Percentiles rank a stretch among this genome's conserved stretches.
phyloP scores from a whole-genome alignment of 345 rosid species.

The Arabidopsis suecica region DNA sequence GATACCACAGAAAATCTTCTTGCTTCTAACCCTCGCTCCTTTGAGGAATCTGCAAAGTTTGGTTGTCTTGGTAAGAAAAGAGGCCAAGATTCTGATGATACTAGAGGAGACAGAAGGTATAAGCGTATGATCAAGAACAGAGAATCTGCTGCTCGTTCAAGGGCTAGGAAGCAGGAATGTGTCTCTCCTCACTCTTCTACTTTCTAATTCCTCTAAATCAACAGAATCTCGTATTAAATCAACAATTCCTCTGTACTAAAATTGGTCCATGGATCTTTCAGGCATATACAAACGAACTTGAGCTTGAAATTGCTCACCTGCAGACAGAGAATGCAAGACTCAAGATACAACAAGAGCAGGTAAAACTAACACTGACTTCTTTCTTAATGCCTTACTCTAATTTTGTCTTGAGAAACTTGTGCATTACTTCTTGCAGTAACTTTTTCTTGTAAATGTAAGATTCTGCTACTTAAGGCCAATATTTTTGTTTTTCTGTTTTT shows the following conservation, averaged over 20 bases:
- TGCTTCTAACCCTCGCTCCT: slow-evolving; percentile 4
- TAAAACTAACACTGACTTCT: slow-evolving; percentile 3
- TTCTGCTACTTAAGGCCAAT: background rate
- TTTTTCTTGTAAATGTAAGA: background rate
- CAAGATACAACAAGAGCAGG: slow-evolving; percentile 60
- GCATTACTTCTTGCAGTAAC: background rate
- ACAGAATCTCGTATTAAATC: background rate
- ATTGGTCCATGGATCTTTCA: slow-evolving; percentile 33
- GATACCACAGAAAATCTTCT: slow-evolving; percentile 3
- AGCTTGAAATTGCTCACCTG: slow-evolving; percentile 54
- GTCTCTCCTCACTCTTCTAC: slow-evolving; percentile 13
- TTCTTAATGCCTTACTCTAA: background rate
- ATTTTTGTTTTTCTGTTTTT: slow-evolving; percentile 10
- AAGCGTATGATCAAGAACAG: slow-evolving; percentile 83
- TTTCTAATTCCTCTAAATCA: background rate
- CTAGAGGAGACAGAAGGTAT: slow-evolving; percentile 54
- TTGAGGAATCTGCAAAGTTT: slow-evolving; percentile 35
- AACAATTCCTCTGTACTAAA: background rate
- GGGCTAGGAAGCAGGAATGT: slow-evolving; percentile 77
- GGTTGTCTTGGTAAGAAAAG: slow-evolving; percentile 51
- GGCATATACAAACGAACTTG: slow-evolving; percentile 74
- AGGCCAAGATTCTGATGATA: slow-evolving; percentile 47
- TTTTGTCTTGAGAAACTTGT: slow-evolving; percentile 8
- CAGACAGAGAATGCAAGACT: slow-evolving; percentile 68
- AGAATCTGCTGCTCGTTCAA: slow-evolving; percentile 85